Evolutionary conservation across 73 alveolate genomes (phyloP), one percentile per base, ranked within the genome.

Genomic region (Paramecium tetraurelia): DNA sequence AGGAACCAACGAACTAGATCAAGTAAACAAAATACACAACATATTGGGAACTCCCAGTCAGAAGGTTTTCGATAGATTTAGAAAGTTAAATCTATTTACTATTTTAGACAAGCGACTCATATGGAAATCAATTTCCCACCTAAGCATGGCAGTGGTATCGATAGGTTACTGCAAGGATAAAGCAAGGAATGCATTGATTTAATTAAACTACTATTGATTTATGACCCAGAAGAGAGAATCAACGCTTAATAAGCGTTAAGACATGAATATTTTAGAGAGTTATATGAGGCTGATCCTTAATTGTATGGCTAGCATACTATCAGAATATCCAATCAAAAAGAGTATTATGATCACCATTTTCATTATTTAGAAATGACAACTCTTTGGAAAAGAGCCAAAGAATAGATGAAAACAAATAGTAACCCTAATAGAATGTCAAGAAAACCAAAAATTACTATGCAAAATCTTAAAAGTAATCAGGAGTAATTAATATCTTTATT

Each of bases 1-100:
- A 4, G 99, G 99, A 29, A 98, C 96, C 40, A 97, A 98, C 87
- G 99, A 98, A 95, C 94, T 97, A 72, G 99, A 98, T 92, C 97
- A 98, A 92, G 97, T 98, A 57, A 88, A 89, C 44, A 98, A 97
- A 96, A 98, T 98, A n/a, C 99, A 98, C 93, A 97, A 96, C 92
- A 95, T 98, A 46, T 89, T 98, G 83, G 99, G 99, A 9, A 96
- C 99, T 1, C 99, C 99, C 2, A 93, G 95, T 40, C 92, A 95
- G 90, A 99, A 94, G 9, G 95, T 97, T 7, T 93, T 96, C 36
- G 96, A 97, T 18, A 92, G 90, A 89, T 97, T 97, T 48, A 92
- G 92, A 94, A 90, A 90, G 68, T 86, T 94, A 27, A 53, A 36
- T 3, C 11, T 21, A 0, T 31, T 31, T 43, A 0, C 8, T 33